Conservation (phyloP, 257 asterid genomes). For the Penstemon newberryi region DNA sequence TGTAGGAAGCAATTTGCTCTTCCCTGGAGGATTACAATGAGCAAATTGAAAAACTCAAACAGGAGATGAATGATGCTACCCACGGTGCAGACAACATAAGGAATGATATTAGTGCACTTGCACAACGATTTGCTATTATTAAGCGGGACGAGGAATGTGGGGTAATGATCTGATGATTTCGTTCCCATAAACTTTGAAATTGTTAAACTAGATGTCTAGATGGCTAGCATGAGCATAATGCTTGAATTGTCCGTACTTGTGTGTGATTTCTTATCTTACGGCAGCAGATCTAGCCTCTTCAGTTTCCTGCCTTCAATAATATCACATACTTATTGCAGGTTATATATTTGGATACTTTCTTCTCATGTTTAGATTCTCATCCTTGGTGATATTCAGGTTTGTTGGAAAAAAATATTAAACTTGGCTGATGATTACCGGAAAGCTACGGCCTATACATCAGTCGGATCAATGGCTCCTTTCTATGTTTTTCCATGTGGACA, state of each 20-base stretch:
- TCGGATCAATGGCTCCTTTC: conserved; percentile 94
- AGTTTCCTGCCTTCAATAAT: conserved; percentile 20
- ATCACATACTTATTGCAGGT: conserved; percentile 11
- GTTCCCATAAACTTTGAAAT: neutral
- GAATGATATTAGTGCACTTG: conserved; percentile 88
- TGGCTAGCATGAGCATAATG: conserved; percentile 6
- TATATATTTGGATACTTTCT: conserved; percentile 21
- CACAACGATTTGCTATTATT: conserved; percentile 85
- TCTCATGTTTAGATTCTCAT: conserved; percentile 24
- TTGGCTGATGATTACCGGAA: conserved; percentile 62
- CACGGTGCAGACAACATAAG: conserved; percentile 96
- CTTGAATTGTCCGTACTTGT: conserved; percentile 12
- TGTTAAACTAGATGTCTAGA: no score
- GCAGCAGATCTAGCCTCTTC: conserved; percentile 3
- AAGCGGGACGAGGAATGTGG: conserved; percentile 93
- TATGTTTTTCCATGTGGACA: conserved; percentile 98
- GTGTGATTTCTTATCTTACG: conserved; percentile 10
- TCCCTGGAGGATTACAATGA: conserved; percentile 96
- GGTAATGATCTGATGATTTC: conserved; percentile 55
- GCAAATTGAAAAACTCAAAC: conserved; percentile 91
- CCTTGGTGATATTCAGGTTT: conserved; percentile 57
- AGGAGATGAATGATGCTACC: conserved; percentile 99
- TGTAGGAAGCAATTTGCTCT: conserved; percentile 95
- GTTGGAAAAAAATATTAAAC: conserved; percentile 72
- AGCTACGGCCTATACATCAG: conserved; percentile 68